Evolutionary conservation across 1,284 basidiomycete genomes (phyloP).

Genomic region (Marasmius tenuissimus): DNA sequence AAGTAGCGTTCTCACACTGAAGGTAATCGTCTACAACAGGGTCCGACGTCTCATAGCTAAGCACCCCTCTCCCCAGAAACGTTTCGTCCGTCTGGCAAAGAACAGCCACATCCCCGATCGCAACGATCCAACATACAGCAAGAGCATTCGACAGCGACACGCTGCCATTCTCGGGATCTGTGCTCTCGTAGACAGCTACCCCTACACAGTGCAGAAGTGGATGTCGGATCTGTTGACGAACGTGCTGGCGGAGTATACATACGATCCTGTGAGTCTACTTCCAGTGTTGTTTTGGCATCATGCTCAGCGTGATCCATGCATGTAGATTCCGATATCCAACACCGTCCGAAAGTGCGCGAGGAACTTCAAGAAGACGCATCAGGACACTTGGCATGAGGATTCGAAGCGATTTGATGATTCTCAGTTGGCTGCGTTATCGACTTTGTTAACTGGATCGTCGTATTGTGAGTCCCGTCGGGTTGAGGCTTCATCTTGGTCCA

Average conservation of each 20-base stretch:
- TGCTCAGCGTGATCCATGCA: background rate
- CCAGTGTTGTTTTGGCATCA: constrained; percentile 8
- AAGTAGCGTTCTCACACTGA: constrained; percentile 69
- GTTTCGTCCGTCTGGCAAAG: constrained; percentile 67
- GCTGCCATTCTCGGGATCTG: constrained; percentile 79
- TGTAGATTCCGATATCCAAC: constrained; percentile 69
- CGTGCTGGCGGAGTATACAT: constrained; percentile 77
- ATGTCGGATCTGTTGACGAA: constrained; percentile 74
- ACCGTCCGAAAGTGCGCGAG: constrained; percentile 73
- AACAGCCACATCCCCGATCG: constrained; percentile 58
- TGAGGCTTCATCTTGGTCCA: background rate
- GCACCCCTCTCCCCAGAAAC: constrained; percentile 42
- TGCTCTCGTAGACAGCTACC: constrained; percentile 79
- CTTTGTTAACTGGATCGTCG: constrained; percentile 70
- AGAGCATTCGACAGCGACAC: constrained; percentile 70
- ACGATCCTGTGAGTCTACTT: constrained; percentile 62
- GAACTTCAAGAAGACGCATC: constrained; percentile 76
- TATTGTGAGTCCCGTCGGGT: constrained; percentile 53
- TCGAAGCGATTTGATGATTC: constrained; percentile 73
- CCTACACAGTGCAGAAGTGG: constrained; percentile 86
- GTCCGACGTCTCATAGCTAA: background rate
- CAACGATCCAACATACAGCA: constrained; percentile 57
- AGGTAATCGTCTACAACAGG: constrained; percentile 34
- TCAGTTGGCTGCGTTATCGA: constrained; percentile 69
- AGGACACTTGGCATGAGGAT: constrained; percentile 86